Conservation (phyloP, 805 yeast species). For the Teunomyces panamensis region DNA sequence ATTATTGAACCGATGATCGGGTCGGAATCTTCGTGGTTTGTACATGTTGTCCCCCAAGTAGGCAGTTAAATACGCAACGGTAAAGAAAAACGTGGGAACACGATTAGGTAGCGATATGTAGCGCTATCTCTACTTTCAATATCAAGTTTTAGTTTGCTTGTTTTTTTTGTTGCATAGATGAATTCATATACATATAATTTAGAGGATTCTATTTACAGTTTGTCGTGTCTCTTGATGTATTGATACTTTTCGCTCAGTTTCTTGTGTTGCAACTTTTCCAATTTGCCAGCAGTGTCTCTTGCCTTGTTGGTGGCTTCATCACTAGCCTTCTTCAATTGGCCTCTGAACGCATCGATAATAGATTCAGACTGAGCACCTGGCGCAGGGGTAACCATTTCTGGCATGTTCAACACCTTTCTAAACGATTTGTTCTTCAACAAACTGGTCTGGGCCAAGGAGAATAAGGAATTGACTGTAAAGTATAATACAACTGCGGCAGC, state of each 20-base stretch:
- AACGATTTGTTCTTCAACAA: conserved; percentile 57
- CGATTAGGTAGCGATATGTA: no score
- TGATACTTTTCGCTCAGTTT: conserved; percentile 15
- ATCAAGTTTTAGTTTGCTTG: no score
- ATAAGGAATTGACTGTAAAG: conserved; percentile 76
- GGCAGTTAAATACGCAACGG: no score
- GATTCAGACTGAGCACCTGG: conserved; percentile 29
- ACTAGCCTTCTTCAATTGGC: conserved; percentile 28
- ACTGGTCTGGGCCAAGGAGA: conserved; percentile 70
- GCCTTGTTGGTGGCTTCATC: conserved; percentile 32
- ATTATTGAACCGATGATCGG: no score
- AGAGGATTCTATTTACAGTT: conserved; percentile 1
- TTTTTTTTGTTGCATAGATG: no score
- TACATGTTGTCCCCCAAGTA: no score
- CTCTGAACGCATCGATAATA: conserved; percentile 36
- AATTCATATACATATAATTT: not conserved
- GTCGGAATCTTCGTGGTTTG: no score
- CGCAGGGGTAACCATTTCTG: conserved; percentile 49
- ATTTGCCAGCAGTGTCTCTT: conserved; percentile 32
- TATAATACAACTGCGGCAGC: conserved; percentile 84
- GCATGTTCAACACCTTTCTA: conserved; percentile 55
- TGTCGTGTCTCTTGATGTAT: conserved; percentile 38
- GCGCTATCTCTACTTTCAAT: no score
- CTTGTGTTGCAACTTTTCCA: conserved; percentile 22
- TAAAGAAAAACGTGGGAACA: no score